A percentile compares a stretch with the other conserved stretches of the same genome.
These are phyloP conservation scores for Trichocomaceae sp. DNA, from an alignment of 2,329 filamentous ascomycete species.

Conservation along the genomic window DNA sequence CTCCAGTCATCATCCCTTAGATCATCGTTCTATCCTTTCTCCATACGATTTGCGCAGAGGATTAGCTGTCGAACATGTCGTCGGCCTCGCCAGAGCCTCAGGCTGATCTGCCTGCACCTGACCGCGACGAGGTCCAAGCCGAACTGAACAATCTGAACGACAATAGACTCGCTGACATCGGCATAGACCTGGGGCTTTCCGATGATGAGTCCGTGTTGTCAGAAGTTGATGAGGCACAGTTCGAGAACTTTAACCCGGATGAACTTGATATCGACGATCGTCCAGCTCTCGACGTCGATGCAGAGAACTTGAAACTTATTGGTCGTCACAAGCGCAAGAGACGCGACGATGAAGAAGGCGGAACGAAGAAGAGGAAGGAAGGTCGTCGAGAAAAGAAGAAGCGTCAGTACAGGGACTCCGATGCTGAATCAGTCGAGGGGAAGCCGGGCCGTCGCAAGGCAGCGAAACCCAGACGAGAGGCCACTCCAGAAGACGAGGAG, in stretches of 20 bases:
- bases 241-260: constrained; percentile 57
- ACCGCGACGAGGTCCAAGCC: constrained; percentile 18
- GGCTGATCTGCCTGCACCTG: constrained; percentile 18
- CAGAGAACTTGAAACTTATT: constrained; percentile 54
- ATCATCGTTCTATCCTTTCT: not conserved
- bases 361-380: constrained; percentile 63
- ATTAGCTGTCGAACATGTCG: constrained; percentile 28
- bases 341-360: constrained; percentile 53
- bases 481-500: constrained; percentile 63
- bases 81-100: constrained; percentile 34
- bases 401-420: constrained; percentile 64
- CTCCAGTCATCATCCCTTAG: not conserved
- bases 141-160: constrained; percentile 17
- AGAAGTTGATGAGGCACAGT: constrained; percentile 59
- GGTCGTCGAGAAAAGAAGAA: constrained; percentile 56
- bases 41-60: not conserved
- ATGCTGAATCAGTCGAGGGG: constrained; percentile 43
- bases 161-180: constrained; percentile 13
- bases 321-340: constrained; percentile 61
- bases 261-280: constrained; percentile 57
- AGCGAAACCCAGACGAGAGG: constrained; percentile 43
- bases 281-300: constrained; percentile 53
- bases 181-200: constrained; percentile 34
- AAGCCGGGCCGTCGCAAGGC: constrained; percentile 44
- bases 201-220: constrained; percentile 58